Base-by-base conservation (phyloP, 768 basidiomycete genomes). In the Royoungia palumana region DNA sequence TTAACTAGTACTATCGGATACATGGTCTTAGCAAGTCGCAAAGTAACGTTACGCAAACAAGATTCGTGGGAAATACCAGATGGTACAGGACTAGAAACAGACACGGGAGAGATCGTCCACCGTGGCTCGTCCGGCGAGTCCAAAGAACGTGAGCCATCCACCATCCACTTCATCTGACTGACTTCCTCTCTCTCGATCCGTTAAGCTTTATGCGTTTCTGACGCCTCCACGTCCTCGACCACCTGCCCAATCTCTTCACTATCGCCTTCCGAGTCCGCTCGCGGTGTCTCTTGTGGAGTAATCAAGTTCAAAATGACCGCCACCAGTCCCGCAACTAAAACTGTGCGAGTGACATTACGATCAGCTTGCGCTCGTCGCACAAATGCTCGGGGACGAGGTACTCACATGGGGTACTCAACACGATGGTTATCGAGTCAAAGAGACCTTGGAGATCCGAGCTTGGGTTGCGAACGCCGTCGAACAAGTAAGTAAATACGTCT, bases 391-490 rank as follows among this genome's bases (percentile, higher is more conserved):
- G 36, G 35, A 1, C 12, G 12, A 24, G 6, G 64, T 6, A 68
- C 85, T 74, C 64, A 89, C 89, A 92, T 32, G 89, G 90, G 2
- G 89, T 91, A 51, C 80, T 83, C 47, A 92, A 66, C 32, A 92
- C 70, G 58, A 93, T 92, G 27, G 85, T 84, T 52, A 92, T 88
- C 5, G 86, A 85, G 60, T 82, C 73, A 52, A 94, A 79, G 41
- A 92, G 70, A 1, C 89, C 87, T 51, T 76, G 68, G 17, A 91
- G 68, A 0, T 81, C 85, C 27, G 68, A 71, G 47, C 65, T 79
- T 6, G 80, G 72, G 40, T 75, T 68, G 0, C 60, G 55, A 1
- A 90, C 82, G 13, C 78, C 70, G 21, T 85, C 82, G 51, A 90
- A 90, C 19, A 91, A 69, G 61, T 85, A 77, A 4, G 77, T 81